Evolutionary conservation across 2,329 filamentous ascomycete genomes (phyloP), one percentile per base, ranked within the genome.

Genomic region (Cladorrhinum sp.): DNA sequence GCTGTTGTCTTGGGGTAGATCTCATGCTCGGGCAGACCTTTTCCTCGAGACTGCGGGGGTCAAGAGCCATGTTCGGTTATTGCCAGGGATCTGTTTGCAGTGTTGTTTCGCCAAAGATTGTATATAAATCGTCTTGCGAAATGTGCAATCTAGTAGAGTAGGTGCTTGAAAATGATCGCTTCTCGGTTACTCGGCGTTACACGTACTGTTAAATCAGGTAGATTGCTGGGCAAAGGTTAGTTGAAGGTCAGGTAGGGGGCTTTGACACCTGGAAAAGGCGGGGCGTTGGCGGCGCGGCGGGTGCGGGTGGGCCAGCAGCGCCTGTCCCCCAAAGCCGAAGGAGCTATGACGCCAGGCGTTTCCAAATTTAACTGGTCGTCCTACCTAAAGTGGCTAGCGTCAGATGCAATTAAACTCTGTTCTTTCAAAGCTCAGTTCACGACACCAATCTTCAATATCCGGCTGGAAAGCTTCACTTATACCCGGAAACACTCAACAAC

Each of bases 31-130:
- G 42, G 42, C 64, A 42, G 57, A 70, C 68, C 68, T 67, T 68
- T 63, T 67, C 65, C n/a, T 69, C 60, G 9, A 70, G 67, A 23
- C 64, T 62, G 53, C 67, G 68, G 4, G 68, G 68, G 52, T 70
- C 68, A 33, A 66, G 63, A 59, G 68, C 65, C 68, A 70, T 70
- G 39, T 23, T 66, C n/a, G 53, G 20, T 26, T 55, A 23, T 46
- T 28, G n/a, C 39, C 42, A 8, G 36, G 3, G 5, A 4, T 42
- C 36, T 14, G 36, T 42, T 42, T 42, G 36, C 26, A 30, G 33
- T 16, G 33, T 36, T 16, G 33, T 9, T 16, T 46, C 18, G 42
- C 42, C 3, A 46, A 21, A 12, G 12, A 16, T 36, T 46, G 42
- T 46, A 18, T 36, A 36, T 16, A 36, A 16, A 5, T 46, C 16